Evolutionary conservation across 805 yeast species (phyloP), one percentile per base, ranked within the genome.

Genomic region (Lipomyces chichibuensis): DNA sequence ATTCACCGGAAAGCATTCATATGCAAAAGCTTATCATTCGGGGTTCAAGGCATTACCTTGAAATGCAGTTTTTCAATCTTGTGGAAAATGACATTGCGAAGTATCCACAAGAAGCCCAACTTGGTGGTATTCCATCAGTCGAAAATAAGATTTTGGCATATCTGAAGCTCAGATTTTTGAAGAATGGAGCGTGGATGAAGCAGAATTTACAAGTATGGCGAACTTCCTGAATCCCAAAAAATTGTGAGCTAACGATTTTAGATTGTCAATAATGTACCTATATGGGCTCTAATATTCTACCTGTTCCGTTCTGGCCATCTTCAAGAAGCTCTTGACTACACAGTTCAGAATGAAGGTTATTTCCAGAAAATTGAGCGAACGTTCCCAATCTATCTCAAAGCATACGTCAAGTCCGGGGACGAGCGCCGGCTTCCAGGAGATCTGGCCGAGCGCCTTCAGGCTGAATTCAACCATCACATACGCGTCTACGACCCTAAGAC

Each of bases 221-320:
- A 8, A 20, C 51, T 11, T 35, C 11, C 14, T 23, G 17, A 8
- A 43, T 43, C 13, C 2, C 6, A 17, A 6, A 6, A 14, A 8
- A 6, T 49, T 13, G 14, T 52, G 14, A 17, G 29, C 55, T 52
- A 52, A 52, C 20, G 5, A 25, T 20, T 7, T 8, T 27, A 65
- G 53, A 80, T 88, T 63, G 87, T 92, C 29, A 93, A 94, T 77
- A 92, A 92, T 20, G 81, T 85, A 1, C 98, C 98, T 9, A 85
- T 95, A n/a, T 94, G 99, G 99, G 97, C 97, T 0, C 79, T 92
- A 51, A 79, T 95, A 11, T 95, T 89, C 76, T 94, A 91, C 77
- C 81, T 94, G 69, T 77, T 95, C 61, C 87, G 99, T 74, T 88
- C 94, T 2, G 98, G 99, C 1, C 85, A 90, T 71, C 79, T 85